Base-by-base conservation (phyloP, 202 grass and related monocot genomes). In the Hordeum pubiflorum region DNA sequence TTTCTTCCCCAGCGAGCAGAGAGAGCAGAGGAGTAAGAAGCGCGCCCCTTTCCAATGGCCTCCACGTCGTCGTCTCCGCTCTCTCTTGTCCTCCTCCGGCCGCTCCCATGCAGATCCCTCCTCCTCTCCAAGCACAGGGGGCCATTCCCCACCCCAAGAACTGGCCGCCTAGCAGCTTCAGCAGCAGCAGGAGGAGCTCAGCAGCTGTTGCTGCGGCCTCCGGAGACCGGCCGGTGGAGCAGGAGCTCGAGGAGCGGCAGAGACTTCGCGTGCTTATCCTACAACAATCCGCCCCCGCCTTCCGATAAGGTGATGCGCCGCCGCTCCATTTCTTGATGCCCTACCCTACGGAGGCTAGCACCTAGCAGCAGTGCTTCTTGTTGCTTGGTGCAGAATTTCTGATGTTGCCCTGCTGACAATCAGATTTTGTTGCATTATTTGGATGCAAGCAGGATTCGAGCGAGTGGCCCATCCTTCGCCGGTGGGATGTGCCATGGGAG, bases 401-500 rank as follows among this genome's bases (percentile, higher is more conserved):
- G 20, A 39, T 79, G 11, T 55, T 80, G 27, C 44, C 15, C 26
- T 63, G 18, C 38, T 76, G 50, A 44, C 8, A 55, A 14, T 69
- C 11, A 50, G 12, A 57, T 0, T 58, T 60, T 76, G n/a, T 72
- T 66, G 37, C 46, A 57, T 75, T 34, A 6, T 78, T 36, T 60
- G 38, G 24, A 18, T 74, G 69, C 29, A 15, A 63, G 8, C 69
- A 98, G 90, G 85, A 60, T 24, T 86, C 23, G 1, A 44, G 83
- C 3, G 55, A 91, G 33, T 93, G 88, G 88, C 86, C 78, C 26
- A 80, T 98, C 62, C 76, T 98, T 79, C 90, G 44, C 59, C 84
- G 87, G 39, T 98, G 96, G 96, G 86, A 98, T 71, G 96, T 98
- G 60, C 96, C 96, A 22, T 95, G 90, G 96, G 82, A 82, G 34